Evolutionary conservation across 768 basidiomycete genomes (phyloP), one percentile per base, ranked within the genome.

Genomic region (Boletus reticulatus): DNA sequence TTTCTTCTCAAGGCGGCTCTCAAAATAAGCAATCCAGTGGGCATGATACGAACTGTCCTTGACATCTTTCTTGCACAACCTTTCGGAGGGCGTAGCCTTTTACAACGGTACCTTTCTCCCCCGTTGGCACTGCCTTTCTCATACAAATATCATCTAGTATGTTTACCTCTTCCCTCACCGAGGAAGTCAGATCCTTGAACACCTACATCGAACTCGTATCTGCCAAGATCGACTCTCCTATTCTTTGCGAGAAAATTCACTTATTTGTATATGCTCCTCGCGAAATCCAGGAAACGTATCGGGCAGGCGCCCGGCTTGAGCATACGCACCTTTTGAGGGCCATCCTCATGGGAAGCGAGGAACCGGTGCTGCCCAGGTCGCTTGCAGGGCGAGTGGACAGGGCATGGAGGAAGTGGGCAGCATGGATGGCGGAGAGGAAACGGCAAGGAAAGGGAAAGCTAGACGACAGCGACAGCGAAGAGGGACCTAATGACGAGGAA

Each of bases 61-160:
- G 96, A 98, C 65, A 80, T 99, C 41, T 98, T 99, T 78, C 82
- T 98, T 17, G 97, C 97, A 0, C 88, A 95, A 67, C 97, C 97
- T 3, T 99, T 99, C 69, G 97, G 97, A 4, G 92, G 94, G 7
- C 85, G 85, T 57, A 94, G 92, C 69, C 77, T 99, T 24, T 78
- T 98, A 17, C 97, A 99, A 72, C 80, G 92, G 93, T 89, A 58
- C 46, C 75, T 58, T 36, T 32, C 31, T 27, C 16, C 27, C 43
- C 38, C 43, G 51, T 29, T 24, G 5, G 19, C 13, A 0, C 31
- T 32, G 4, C 31, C 16, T 31, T n/a, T 27, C 48, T 66, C 53
- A 65, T 42, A 24, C 27, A 16, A 43, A 46, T 53, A 1, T 32
- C 31, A 13, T 31, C 34, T 62, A 94, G 94, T 45, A 97, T 99